Conservation (phyloP, 2,329 filamentous ascomycete species). For the Aspergillus sp. region DNA sequence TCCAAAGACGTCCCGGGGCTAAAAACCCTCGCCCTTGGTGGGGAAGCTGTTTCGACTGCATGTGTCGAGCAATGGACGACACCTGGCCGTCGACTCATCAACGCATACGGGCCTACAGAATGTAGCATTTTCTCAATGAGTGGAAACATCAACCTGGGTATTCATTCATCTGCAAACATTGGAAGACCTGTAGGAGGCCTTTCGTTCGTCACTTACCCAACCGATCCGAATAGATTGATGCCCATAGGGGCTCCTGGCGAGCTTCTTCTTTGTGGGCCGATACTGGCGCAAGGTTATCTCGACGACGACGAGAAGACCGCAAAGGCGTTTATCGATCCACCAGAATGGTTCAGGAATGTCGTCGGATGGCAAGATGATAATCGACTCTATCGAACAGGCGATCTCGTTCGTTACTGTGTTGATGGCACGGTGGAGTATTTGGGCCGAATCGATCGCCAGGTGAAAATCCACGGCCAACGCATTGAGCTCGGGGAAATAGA, state of each 20-base stretch:
- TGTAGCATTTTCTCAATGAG: too few species aligned
- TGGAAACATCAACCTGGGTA: too few species aligned
- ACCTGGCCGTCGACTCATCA: too few species aligned
- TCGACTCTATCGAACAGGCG: constrained; percentile 4
- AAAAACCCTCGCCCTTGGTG: too few species aligned
- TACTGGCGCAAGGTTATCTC: background rate
- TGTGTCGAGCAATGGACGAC: too few species aligned
- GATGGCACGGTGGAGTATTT: constrained; percentile 1
- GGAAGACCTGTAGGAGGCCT: too few species aligned
- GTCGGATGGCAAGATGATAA: background rate
- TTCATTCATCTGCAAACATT: too few species aligned
- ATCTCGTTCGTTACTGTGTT: constrained; percentile 1
- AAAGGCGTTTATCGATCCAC: background rate
- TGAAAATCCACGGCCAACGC: constrained; percentile 10
- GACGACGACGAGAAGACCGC: background rate
- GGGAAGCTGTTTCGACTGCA: too few species aligned
- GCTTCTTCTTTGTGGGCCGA: background rate
- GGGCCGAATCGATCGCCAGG: constrained; percentile 7
- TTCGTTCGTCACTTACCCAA: too few species aligned
- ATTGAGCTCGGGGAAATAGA: constrained; percentile 8
- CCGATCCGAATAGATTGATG: background rate
- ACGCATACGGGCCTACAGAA: too few species aligned
- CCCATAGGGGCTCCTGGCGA: background rate
- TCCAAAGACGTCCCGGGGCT: background rate
- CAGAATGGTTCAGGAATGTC: background rate